Evolutionary conservation across 179 eudicot genomes (phyloP).

Genomic region (Amaranthus tricolor): DNA sequence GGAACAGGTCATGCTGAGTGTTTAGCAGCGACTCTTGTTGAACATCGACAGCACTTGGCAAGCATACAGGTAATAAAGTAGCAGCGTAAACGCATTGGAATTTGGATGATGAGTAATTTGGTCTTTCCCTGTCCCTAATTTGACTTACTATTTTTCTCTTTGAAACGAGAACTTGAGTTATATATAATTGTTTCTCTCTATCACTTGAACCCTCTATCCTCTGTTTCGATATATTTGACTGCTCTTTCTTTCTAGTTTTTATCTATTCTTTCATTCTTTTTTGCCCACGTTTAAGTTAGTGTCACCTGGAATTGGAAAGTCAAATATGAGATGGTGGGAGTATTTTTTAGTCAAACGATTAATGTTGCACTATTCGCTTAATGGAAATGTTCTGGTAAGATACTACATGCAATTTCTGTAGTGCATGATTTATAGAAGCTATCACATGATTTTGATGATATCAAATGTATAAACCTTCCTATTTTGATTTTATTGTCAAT

Average conservation of each 20-base stretch:
- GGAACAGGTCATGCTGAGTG: conserved; percentile 86
- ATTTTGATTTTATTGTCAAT: no score
- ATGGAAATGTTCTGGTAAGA: neutral
- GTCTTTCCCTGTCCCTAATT: neutral
- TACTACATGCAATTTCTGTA: neutral
- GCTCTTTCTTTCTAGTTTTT: neutral
- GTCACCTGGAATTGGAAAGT: neutral
- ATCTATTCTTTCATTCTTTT: neutral
- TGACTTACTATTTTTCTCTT: neutral
- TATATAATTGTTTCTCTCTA: neutral
- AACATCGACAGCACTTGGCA: conserved; percentile 90
- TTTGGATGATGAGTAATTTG: neutral
- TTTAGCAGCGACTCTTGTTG: conserved; percentile 84
- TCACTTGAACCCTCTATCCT: neutral
- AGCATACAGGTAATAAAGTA: conserved; percentile 70
- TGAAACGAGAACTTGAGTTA: no score
- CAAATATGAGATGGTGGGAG: neutral
- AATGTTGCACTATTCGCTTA: neutral
- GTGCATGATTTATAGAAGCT: neutral
- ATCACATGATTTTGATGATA: neutral
- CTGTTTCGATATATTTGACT: neutral
- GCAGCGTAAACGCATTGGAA: neutral
- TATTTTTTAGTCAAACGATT: neutral
- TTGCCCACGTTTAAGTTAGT: neutral
- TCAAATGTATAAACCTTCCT: no score